Evolutionary conservation across 2,329 filamentous ascomycete genomes (phyloP).

Genomic region (Monosporascus ibericus): DNA sequence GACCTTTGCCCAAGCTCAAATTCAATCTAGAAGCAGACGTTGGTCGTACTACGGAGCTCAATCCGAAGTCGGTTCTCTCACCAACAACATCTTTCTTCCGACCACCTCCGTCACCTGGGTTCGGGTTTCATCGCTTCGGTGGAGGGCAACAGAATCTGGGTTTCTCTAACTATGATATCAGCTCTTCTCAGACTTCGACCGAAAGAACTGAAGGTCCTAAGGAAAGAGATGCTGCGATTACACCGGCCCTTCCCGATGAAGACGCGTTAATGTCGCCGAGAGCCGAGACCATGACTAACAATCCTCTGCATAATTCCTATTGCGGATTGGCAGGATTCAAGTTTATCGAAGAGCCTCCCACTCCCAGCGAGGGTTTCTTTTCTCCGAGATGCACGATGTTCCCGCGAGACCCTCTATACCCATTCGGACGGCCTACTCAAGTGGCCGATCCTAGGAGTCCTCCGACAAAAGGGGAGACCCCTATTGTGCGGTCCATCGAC

Average conservation of each 20-base stretch:
- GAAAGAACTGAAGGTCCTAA: conserved; percentile 14
- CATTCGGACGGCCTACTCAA: conserved; percentile 46
- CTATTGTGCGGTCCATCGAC: conserved; percentile 72
- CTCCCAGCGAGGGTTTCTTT: conserved; percentile 46
- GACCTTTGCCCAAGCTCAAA: background rate
- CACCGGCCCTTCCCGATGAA: conserved; percentile 33
- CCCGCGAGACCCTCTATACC: conserved; percentile 45
- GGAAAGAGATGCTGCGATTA: conserved; percentile 31
- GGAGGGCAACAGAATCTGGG: conserved; percentile 33
- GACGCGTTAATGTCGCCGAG: conserved; percentile 65
- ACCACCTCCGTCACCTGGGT: conserved; percentile 33
- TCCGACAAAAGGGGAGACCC: conserved; percentile 65
- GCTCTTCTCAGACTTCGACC: conserved; percentile 17
- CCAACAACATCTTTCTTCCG: conserved; percentile 23
- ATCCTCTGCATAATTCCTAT: conserved; percentile 50
- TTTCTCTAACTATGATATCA: conserved; percentile 32
- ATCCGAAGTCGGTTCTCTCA: conserved; percentile 11
- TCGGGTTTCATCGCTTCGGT: conserved; percentile 33
- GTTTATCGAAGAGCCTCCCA: conserved; percentile 47
- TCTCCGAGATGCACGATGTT: conserved; percentile 48
- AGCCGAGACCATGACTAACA: conserved; percentile 65
- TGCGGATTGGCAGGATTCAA: conserved; percentile 41
- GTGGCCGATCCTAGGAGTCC: conserved; percentile 66
- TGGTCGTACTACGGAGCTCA: background rate
- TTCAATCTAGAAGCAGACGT: background rate